Percentiles rank a stretch among this genome's conserved stretches.
Conservation (phyloP, 1,139 yeast genomes). For the Scheffersomyces segobiensis region DNA sequence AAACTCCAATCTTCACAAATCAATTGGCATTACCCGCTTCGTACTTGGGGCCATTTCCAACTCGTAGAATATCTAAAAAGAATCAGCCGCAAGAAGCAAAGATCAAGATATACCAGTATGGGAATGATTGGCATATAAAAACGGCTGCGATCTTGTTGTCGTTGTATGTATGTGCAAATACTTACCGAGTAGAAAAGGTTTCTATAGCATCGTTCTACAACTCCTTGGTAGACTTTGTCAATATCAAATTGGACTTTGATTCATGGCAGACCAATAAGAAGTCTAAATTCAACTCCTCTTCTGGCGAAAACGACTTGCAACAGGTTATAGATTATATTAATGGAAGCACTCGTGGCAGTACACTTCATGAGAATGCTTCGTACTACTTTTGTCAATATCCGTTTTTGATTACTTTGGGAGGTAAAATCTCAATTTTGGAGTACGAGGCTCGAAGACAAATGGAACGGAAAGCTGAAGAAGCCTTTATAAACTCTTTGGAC, state of each 20-base stretch:
- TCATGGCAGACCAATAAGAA: conserved; percentile 61
- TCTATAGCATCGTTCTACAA: conserved; percentile 70
- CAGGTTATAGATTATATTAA: conserved; percentile 49
- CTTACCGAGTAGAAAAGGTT: conserved; percentile 33
- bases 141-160: conserved; percentile 64
- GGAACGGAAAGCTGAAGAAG: conserved; percentile 89
- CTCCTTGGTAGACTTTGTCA: conserved; percentile 76
- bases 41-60: conserved; percentile 1
- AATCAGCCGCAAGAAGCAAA: conserved; percentile 35
- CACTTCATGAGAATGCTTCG: conserved; percentile 21
- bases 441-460: conserved; percentile 80
- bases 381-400: conserved; percentile 82
- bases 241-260: conserved; percentile 77
- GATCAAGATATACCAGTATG: conserved; percentile 63
- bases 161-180: conserved; percentile 56
- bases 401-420: conserved; percentile 75
- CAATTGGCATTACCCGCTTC: conserved; percentile 1
- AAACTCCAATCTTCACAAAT: neutral
- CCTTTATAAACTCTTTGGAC: conserved; percentile 75
- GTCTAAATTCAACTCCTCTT: conserved; percentile 9
- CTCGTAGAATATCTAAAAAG: conserved; percentile 12
- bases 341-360: conserved; percentile 25
- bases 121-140: conserved; percentile 77
- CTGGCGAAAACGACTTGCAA: conserved; percentile 25
- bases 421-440: conserved; percentile 77